Evolutionary conservation across 2,329 filamentous ascomycete genomes (phyloP).

Genomic region (Periconia sp.): DNA sequence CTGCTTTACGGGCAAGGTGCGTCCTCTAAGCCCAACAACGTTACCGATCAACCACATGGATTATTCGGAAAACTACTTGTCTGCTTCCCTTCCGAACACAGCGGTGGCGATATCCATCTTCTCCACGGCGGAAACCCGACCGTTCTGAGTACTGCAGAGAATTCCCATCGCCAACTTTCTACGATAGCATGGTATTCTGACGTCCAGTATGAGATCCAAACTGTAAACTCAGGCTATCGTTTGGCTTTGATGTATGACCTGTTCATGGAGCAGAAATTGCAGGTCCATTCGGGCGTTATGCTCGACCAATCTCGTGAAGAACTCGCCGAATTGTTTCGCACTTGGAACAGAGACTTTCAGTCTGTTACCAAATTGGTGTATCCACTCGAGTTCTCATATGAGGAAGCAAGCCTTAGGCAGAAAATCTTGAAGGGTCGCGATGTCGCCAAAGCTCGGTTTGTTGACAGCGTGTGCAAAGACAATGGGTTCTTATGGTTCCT

Average conservation of each 20-base stretch:
- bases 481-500: slow-evolving; percentile 20
- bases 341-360: slow-evolving; percentile 6
- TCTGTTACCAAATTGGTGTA: slow-evolving; percentile 16
- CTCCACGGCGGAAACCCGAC: slow-evolving; percentile 38
- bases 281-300: slow-evolving; percentile 10
- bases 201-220: slow-evolving; percentile 52
- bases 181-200: slow-evolving; percentile 53
- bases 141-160: slow-evolving; percentile 8
- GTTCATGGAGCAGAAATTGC: slow-evolving; percentile 26
- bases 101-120: slow-evolving; percentile 51
- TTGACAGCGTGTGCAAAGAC: slow-evolving; percentile 18
- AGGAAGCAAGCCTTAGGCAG: slow-evolving; percentile 18
- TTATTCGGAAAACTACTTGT: slow-evolving; percentile 57
- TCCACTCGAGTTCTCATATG: slow-evolving; percentile 31
- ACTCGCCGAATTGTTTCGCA: slow-evolving; percentile 5
- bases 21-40: slow-evolving; percentile 52
- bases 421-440: slow-evolving; percentile 25
- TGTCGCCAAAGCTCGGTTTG: slow-evolving; percentile 13
- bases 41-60: slow-evolving; percentile 51
- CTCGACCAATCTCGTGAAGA: slow-evolving; percentile 8
- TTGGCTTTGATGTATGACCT: slow-evolving; percentile 59
- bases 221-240: slow-evolving; percentile 52
- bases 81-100: slow-evolving; percentile 51
- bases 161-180: slow-evolving; percentile 23
- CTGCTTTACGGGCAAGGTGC: slow-evolving; percentile 55